phyloP scores from a whole-genome alignment of 2,329 filamentous ascomycete genomes.

The Cladosporium colombiae region DNA sequence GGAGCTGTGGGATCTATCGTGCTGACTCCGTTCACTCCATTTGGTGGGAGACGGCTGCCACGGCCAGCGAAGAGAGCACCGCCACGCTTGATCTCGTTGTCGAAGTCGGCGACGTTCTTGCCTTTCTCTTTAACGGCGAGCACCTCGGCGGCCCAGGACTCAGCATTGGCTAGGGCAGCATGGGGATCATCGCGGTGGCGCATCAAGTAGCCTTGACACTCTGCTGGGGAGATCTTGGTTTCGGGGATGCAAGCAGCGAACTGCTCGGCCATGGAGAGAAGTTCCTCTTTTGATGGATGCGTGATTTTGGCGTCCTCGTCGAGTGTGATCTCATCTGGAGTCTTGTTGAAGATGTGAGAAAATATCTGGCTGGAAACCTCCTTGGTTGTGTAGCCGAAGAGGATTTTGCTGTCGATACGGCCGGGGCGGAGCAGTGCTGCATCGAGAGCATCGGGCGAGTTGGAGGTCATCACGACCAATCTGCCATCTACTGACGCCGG shows the following conservation, averaged over 20 bases:
- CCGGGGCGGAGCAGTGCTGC: conserved; percentile 71
- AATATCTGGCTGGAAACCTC: conserved; percentile 44
- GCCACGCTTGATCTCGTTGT: conserved; percentile 16
- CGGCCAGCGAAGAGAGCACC: conserved; percentile 1
- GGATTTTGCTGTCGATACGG: conserved; percentile 63
- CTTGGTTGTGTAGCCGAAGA: conserved; percentile 52
- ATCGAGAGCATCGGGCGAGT: conserved; percentile 70
- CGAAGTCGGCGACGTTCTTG: conserved; percentile 24
- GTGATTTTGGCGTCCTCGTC: conserved; percentile 43
- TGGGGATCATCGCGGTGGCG: conserved; percentile 48
- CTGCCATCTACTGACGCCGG: conserved; percentile 74
- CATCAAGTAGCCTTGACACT: conserved; percentile 36
- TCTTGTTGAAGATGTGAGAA: conserved; percentile 39
- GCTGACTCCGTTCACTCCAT: neutral
- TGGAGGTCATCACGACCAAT: conserved; percentile 78
- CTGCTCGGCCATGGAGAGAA: conserved; percentile 24
- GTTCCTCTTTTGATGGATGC: conserved; percentile 27
- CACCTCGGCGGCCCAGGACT: conserved; percentile 41
- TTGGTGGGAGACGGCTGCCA: neutral
- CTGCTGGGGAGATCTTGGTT: conserved; percentile 27
- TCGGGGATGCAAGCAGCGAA: conserved; percentile 28
- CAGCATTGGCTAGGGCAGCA: conserved; percentile 45
- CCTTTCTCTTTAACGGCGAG: conserved; percentile 27
- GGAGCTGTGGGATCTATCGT: neutral
- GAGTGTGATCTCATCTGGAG: conserved; percentile 43